These are phyloP conservation scores for Achaetomiella virescens DNA, from an alignment of 495 filamentous ascomycete species.

Conservation along the genomic window DNA sequence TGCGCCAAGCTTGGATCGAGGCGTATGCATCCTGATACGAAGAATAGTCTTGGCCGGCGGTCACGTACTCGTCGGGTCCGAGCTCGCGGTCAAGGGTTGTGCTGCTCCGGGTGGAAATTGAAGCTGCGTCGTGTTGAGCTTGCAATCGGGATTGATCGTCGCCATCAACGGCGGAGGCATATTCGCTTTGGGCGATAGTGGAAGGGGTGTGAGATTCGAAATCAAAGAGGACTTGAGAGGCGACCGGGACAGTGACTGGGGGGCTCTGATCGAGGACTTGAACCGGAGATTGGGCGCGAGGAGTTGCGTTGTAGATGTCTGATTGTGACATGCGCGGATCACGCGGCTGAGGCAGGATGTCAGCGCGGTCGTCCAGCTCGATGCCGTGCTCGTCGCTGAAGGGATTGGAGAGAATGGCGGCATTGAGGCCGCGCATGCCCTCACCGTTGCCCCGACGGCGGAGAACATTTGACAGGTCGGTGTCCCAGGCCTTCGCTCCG, in stretches of 20 bases:
- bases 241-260: conserved; percentile 7
- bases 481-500: conserved; percentile 31
- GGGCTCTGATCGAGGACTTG: conserved; percentile 23
- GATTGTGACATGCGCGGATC: conserved; percentile 45
- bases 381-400: conserved; percentile 55
- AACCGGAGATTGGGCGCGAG: conserved; percentile 21
- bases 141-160: background rate
- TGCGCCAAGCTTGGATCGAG: conserved; percentile 53
- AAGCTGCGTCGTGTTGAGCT: background rate
- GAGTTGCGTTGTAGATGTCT: conserved; percentile 48
- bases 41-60: conserved; percentile 36
- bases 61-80: conserved; percentile 40
- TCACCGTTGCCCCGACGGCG: conserved; percentile 40
- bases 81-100: conserved; percentile 32
- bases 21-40: conserved; percentile 34
- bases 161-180: conserved; percentile 10
- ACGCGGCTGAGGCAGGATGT: conserved; percentile 33
- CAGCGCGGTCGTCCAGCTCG: conserved; percentile 37
- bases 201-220: conserved; percentile 20
- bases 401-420: conserved; percentile 51
- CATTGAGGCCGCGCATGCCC: conserved; percentile 45
- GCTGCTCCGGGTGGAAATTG: conserved; percentile 11
- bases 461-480: conserved; percentile 34
- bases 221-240: conserved; percentile 27
- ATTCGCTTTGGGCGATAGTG: conserved; percentile 4